These are phyloP conservation scores for Debaryomyces sp. DNA, from an alignment of 1,139 yeast species.

Conservation along the genomic window DNA sequence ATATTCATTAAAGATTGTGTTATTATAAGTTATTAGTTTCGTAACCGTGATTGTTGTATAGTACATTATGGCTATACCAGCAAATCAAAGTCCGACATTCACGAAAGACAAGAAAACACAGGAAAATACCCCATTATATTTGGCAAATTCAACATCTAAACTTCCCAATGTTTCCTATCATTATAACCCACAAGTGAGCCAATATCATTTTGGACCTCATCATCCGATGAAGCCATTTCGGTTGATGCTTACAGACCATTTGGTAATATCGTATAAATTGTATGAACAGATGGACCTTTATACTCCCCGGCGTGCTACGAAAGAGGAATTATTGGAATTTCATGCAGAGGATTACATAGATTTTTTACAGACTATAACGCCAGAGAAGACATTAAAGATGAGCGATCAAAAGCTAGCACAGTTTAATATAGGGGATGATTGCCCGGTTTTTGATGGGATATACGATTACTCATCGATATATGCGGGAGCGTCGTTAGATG, in stretches of 20 bases:
- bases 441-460: slow-evolving; percentile 96
- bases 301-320: slow-evolving; percentile 79
- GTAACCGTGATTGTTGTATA: neutral
- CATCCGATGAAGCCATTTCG: slow-evolving; percentile 99
- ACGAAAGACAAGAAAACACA: slow-evolving; percentile 60
- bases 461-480: slow-evolving; percentile 85
- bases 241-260: slow-evolving; percentile 89
- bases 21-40: neutral
- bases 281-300: slow-evolving; percentile 91
- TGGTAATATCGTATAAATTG: slow-evolving; percentile 81
- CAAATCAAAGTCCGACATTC: slow-evolving; percentile 36
- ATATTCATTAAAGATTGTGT: neutral
- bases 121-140: slow-evolving; percentile 61
- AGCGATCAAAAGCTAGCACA: slow-evolving; percentile 60
- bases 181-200: slow-evolving; percentile 78
- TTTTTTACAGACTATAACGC: slow-evolving; percentile 78
- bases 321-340: slow-evolving; percentile 74
- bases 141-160: slow-evolving; percentile 36
- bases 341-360: slow-evolving; percentile 89
- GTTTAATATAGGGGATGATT: slow-evolving; percentile 95
- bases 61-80: slow-evolving; percentile 18
- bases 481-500: slow-evolving; percentile 93
- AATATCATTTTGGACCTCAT: slow-evolving; percentile 85
- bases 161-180: slow-evolving; percentile 77
- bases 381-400: slow-evolving; percentile 69